Conservation (phyloP, 805 yeast species). For the Wickerhamiella slavikovae region DNA sequence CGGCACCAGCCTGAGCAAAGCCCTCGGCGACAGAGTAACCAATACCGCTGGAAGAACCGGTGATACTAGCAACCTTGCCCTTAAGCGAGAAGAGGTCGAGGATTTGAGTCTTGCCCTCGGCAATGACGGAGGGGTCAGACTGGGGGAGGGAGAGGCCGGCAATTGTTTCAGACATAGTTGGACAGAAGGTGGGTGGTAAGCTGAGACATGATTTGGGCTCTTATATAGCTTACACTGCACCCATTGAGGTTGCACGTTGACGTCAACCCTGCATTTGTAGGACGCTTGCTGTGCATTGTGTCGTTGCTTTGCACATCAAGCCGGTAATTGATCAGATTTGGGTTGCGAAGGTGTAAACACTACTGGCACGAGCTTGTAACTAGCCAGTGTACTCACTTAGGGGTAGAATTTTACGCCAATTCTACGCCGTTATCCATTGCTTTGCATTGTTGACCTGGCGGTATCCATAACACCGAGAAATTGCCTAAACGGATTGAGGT, state of each 20-base stretch:
- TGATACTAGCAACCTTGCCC: conserved; percentile 66
- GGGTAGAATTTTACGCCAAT: too few species aligned
- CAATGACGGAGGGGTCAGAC: conserved; percentile 8
- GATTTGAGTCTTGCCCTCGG: conserved; percentile 7
- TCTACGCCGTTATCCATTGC: too few species aligned
- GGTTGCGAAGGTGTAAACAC: too few species aligned
- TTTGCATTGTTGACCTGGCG: too few species aligned
- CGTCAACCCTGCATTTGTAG: not conserved
- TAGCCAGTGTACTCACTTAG: too few species aligned
- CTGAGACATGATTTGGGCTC: not conserved
- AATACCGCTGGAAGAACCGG: conserved; percentile 77
- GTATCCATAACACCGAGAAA: too few species aligned
- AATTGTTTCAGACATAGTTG: conserved; percentile 2
- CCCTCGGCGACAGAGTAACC: conserved; percentile 72
- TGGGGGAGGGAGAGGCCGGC: conserved; percentile 7
- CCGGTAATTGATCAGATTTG: too few species aligned
- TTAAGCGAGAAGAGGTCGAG: conserved; percentile 13
- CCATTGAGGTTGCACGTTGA: not conserved
- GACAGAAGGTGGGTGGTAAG: too few species aligned
- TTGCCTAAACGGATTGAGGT: too few species aligned
- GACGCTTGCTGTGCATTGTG: not conserved
- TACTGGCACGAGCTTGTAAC: too few species aligned
- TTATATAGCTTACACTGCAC: not conserved
- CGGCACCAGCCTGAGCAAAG: conserved; percentile 76
- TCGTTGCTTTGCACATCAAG: not conserved